Evolutionary conservation across 176 grass and related monocot species (phyloP), one percentile per base, ranked within the genome.

Genomic region (Rhynchospora tenuis): DNA sequence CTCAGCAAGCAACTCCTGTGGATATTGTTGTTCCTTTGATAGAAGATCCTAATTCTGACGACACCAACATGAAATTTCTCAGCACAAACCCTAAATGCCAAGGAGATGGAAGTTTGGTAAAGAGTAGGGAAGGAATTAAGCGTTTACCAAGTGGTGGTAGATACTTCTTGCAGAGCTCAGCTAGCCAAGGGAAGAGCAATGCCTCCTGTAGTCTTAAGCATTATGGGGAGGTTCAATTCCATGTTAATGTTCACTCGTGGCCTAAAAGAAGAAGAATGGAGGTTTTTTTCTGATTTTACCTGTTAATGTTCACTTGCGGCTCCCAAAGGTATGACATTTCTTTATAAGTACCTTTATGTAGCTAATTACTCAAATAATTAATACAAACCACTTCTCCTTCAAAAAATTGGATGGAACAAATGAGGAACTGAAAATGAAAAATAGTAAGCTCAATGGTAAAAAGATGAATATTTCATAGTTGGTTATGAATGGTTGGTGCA

Each of bases 261-360:
- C 66, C 79, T 54, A 87, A 87, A 83, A 87, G 68, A 59, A 87
- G 67, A 87, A 83, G 75, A 48, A 76, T 76, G 15, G 60, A 82
- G 24, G 24, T 64, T 33, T 81, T n/a, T 47, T 56, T 76, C 79
- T 1, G 54, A 81, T 65, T 23, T 51, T 75, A n/a, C n/a, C n/a
- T n/a, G n/a, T n/a, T n/a, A n/a, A n/a, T n/a, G n/a, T n/a, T n/a
- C n/a, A n/a, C n/a, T n/a, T n/a, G n/a, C n/a, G 14, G 12, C 54
- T 33, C 81, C 44, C 65, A 22, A 43, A 87, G 48, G 79, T 75
- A 82, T 83, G 44, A 11, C 59, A 33, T n/a, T 33, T 61, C 43
- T 56, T 14, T 11, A 67, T 24, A 76, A 56, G 73, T 77, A 56
- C 9, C 1, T 76, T 56, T 56, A 55, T 56, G 23, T 77, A 23